phyloP scores from a whole-genome alignment of 352 stramenopile genomes.

The Pythium aquatile region DNA sequence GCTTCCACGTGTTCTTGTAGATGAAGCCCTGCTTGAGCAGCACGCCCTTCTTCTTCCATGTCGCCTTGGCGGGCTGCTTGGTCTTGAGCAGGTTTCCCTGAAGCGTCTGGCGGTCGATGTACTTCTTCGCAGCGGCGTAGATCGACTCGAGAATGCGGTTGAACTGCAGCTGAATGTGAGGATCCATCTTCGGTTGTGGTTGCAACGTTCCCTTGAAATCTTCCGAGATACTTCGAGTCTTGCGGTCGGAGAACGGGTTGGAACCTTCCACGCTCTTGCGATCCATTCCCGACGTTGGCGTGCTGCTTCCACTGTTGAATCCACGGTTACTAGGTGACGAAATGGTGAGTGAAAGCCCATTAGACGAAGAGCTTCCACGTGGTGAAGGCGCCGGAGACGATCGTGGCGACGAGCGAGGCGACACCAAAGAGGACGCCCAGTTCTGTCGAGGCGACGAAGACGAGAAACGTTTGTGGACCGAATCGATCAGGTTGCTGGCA shows the following conservation, averaged over 20 bases:
- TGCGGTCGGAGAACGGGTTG: conserved; percentile 43
- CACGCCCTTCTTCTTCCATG: conserved; percentile 89
- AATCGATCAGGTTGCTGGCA: conserved; percentile 82
- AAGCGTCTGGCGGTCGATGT: conserved; percentile 73
- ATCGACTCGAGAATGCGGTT: conserved; percentile 83
- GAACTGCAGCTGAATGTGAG: conserved; percentile 80
- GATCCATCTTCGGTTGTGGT: conserved; percentile 80
- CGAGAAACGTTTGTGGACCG: conserved; percentile 75
- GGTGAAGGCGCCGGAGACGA: conserved; percentile 61
- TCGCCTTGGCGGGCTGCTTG: conserved; percentile 68
- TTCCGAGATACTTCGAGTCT: conserved; percentile 78
- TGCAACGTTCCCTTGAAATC: conserved; percentile 65
- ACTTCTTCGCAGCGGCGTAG: conserved; percentile 82
- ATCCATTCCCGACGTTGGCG: conserved; percentile 50
- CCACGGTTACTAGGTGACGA: conserved; percentile 69
- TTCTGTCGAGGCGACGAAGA: conserved; percentile 41
- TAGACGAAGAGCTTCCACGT: conserved; percentile 27
- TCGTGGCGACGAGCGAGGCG: conserved; percentile 60
- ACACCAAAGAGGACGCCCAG: conserved; percentile 17
- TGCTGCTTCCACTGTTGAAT: conserved; percentile 62
- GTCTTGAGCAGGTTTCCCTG: conserved; percentile 57
- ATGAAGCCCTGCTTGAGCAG: conserved; percentile 88
- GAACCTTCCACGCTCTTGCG: conserved; percentile 59
- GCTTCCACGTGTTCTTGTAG: conserved; percentile 90
- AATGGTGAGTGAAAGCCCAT: conserved; percentile 65